A percentile compares a stretch with the other conserved stretches of the same genome.
These are phyloP conservation scores for Penicillium ucsense DNA, from an alignment of 495 filamentous ascomycete genomes.

Conservation along the genomic window DNA sequence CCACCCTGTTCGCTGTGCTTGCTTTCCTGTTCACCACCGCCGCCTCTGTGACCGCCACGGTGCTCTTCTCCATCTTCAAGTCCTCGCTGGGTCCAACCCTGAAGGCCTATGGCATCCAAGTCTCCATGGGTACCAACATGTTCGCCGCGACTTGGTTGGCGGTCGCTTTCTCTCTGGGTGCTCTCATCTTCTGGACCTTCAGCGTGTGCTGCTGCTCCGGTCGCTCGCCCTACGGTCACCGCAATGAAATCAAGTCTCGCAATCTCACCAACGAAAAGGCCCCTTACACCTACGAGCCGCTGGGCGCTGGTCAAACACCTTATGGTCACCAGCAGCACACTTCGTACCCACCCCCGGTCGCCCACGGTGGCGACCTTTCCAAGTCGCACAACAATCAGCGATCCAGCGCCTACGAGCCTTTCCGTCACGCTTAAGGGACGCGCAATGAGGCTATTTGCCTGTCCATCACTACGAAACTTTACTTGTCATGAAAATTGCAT, in stretches of 20 bases:
- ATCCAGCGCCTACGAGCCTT: slow-evolving; percentile 35
- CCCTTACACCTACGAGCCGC: slow-evolving; percentile 42
- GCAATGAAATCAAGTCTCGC: slow-evolving; percentile 13
- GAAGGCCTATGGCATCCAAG: slow-evolving; percentile 55
- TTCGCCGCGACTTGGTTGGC: slow-evolving; percentile 68
- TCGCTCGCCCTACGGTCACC: slow-evolving; percentile 38
- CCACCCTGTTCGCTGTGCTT: slow-evolving; percentile 61
- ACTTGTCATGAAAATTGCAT: too few relatives aligned
- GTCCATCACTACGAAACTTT: too few relatives aligned
- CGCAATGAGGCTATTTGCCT: slow-evolving; percentile 4
- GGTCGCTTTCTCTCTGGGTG: slow-evolving; percentile 61
- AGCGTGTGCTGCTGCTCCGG: slow-evolving; percentile 83
- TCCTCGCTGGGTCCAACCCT: slow-evolving; percentile 50
- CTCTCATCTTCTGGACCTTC: slow-evolving; percentile 80
- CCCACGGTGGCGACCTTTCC: slow-evolving; percentile 14
- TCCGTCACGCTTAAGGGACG: slow-evolving; percentile 32
- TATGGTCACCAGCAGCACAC: slow-evolving; percentile 15
- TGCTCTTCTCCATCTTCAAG: slow-evolving; percentile 52
- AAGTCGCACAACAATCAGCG: slow-evolving; percentile 15
- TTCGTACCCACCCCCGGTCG: slow-evolving; percentile 20
- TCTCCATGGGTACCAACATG: slow-evolving; percentile 55
- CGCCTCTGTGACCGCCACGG: slow-evolving; percentile 45
- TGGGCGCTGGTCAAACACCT: slow-evolving; percentile 22
- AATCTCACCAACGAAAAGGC: slow-evolving; percentile 38
- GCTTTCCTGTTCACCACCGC: slow-evolving; percentile 49